Conservation (phyloP, 176 grass and related monocot genomes). For the Lolium rigidum region DNA sequence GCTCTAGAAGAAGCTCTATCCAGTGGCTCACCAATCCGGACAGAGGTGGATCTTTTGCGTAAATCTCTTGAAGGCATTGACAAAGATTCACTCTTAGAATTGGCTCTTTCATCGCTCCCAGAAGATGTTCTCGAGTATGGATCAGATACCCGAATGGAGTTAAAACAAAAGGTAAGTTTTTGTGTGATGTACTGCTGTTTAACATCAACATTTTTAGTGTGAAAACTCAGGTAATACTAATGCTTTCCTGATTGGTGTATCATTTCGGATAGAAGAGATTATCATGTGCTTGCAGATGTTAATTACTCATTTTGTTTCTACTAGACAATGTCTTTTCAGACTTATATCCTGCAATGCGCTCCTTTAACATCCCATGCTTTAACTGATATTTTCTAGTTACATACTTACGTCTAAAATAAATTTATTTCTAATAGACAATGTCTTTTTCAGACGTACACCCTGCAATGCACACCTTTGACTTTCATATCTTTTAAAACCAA, state of each 20-base stretch:
- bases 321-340: neutral
- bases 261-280: neutral
- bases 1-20: slow-evolving; percentile 87
- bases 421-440: neutral
- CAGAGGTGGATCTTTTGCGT: slow-evolving; percentile 71
- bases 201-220: neutral
- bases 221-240: neutral
- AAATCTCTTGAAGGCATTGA: slow-evolving; percentile 91
- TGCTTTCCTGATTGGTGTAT: slow-evolving; percentile 28
- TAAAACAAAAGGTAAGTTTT: slow-evolving; percentile 80
- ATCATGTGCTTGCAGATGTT: slow-evolving; percentile 2
- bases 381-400: slow-evolving; percentile 1
- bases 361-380: slow-evolving; percentile 26
- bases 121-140: slow-evolving; percentile 86
- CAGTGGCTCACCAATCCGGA: slow-evolving; percentile 72
- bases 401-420: neutral
- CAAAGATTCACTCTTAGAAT: slow-evolving; percentile 89
- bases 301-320: slow-evolving; percentile 10
- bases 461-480: slow-evolving; percentile 15
- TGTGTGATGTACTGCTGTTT: slow-evolving; percentile 1
- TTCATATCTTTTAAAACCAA: slow-evolving; percentile 2
- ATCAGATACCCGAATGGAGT: slow-evolving; percentile 67
- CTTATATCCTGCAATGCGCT: neutral
- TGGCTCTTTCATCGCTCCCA: slow-evolving; percentile 84
- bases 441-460: neutral